phyloP scores from a whole-genome alignment of 768 basidiomycete genomes.

The Boletus tomentosulus region DNA sequence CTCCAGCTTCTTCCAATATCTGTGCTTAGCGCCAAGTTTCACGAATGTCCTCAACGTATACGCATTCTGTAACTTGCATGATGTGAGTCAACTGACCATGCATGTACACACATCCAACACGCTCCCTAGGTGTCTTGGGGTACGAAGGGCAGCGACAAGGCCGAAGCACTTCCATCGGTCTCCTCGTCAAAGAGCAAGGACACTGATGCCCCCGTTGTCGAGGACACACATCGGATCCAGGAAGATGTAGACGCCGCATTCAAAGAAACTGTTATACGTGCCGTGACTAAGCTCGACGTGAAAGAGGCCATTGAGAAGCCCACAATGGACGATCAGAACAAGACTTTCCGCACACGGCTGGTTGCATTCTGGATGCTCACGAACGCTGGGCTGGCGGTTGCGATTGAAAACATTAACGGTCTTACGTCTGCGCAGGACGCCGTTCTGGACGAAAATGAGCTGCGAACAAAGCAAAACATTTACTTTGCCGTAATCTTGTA shows the following conservation, averaged over 20 bases:
- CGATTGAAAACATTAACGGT: constrained; percentile 74
- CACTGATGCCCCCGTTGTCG: constrained; percentile 72
- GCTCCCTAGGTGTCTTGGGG: constrained; percentile 77
- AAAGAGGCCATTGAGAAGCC: constrained; percentile 74
- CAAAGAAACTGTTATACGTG: constrained; percentile 87
- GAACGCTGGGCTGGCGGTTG: constrained; percentile 68
- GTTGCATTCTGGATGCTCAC: constrained; percentile 78
- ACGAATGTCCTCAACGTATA: constrained; percentile 95
- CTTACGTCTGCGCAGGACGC: constrained; percentile 39
- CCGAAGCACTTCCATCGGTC: constrained; percentile 84
- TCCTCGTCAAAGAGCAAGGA: constrained; percentile 80
- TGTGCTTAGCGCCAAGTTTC: constrained; percentile 87
- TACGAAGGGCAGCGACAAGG: constrained; percentile 93
- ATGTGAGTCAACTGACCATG: constrained; percentile 44
- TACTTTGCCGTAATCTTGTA: constrained; percentile 81
- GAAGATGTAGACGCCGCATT: constrained; percentile 89
- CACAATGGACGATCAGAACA: constrained; percentile 84
- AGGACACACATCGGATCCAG: constrained; percentile 77
- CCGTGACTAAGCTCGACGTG: constrained; percentile 67
- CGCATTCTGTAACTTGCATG: constrained; percentile 95
- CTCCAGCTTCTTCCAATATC: constrained; percentile 88
- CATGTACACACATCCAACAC: neutral
- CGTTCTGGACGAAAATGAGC: constrained; percentile 36
- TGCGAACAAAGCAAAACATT: constrained; percentile 47
- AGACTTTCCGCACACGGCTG: constrained; percentile 87